A percentile compares a stretch with the other conserved stretches of the same genome.
These are phyloP conservation scores for Suillus luteus DNA, from an alignment of 768 basidiomycete species.

Conservation along the genomic window DNA sequence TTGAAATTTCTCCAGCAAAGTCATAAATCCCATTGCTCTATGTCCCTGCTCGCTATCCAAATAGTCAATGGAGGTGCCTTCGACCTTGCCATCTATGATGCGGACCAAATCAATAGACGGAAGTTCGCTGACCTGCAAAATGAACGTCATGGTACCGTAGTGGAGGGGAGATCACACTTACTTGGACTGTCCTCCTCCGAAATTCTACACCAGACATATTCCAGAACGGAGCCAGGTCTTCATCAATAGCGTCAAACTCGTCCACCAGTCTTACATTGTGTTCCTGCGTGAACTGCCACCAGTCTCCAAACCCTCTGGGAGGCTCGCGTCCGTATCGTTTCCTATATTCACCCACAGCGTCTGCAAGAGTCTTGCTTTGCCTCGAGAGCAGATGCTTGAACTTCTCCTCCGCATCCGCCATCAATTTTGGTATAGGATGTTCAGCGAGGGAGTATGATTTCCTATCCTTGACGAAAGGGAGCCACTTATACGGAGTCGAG, in stretches of 20 bases:
- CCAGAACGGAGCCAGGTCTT: conserved; percentile 88
- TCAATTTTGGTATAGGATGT: conserved; percentile 86
- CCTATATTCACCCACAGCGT: conserved; percentile 83
- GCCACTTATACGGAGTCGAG: conserved; percentile 23
- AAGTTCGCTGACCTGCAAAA: conserved; percentile 63
- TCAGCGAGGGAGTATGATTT: conserved; percentile 25
- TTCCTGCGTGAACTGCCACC: conserved; percentile 80
- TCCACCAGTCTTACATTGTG: conserved; percentile 81
- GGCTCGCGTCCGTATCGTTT: conserved; percentile 76
- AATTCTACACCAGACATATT: conserved; percentile 70
- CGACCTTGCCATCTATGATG: conserved; percentile 63
- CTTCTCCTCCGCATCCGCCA: conserved; percentile 78
- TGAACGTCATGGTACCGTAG: background rate
- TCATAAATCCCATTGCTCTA: conserved; percentile 73
- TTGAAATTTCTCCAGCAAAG: conserved; percentile 74
- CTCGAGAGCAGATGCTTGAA: conserved; percentile 64
- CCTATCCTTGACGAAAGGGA: conserved; percentile 19
- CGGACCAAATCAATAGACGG: conserved; percentile 89
- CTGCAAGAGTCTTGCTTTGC: conserved; percentile 79
- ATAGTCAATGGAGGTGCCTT: conserved; percentile 58
- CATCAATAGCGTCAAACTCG: conserved; percentile 81
- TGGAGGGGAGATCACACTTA: conserved; percentile 29
- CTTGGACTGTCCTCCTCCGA: conserved; percentile 60
- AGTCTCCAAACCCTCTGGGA: conserved; percentile 87
- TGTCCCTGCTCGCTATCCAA: conserved; percentile 69